Conservation (phyloP, 2,329 filamentous ascomycete species). For the Cytospora chrysosperma region DNA sequence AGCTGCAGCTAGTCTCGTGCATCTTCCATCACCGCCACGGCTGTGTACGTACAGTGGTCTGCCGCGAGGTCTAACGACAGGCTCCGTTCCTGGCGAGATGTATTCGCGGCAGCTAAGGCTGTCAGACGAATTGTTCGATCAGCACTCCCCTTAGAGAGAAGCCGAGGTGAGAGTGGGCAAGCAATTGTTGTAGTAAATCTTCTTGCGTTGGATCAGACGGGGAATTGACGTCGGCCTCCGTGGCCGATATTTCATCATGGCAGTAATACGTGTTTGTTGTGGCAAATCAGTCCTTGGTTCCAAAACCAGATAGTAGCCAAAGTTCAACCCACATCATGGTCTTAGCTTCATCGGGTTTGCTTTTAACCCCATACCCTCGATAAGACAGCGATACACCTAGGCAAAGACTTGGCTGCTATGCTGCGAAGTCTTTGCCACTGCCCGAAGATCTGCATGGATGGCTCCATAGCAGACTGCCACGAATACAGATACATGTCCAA, state of each 20-base stretch:
- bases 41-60: background rate
- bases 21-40: background rate
- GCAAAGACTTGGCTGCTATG: background rate
- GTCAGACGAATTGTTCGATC: background rate
- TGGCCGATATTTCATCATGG: background rate
- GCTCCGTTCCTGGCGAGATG: background rate
- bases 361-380: background rate
- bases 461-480: constrained; percentile 1
- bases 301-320: background rate
- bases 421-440: constrained; percentile 4
- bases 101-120: background rate
- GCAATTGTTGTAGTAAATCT: background rate
- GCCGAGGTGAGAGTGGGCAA: background rate
- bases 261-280: background rate
- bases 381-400: background rate
- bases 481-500: background rate
- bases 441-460: constrained; percentile 13
- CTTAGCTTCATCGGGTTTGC: background rate
- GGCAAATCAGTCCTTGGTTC: background rate
- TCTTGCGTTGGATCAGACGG: background rate
- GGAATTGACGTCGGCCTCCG: background rate
- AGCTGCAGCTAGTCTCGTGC: constrained; percentile 6
- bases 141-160: background rate
- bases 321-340: background rate
- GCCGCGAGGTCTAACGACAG: constrained; percentile 3